Base-by-base conservation (phyloP, 306 rosid species). In the Prunus salicina region DNA sequence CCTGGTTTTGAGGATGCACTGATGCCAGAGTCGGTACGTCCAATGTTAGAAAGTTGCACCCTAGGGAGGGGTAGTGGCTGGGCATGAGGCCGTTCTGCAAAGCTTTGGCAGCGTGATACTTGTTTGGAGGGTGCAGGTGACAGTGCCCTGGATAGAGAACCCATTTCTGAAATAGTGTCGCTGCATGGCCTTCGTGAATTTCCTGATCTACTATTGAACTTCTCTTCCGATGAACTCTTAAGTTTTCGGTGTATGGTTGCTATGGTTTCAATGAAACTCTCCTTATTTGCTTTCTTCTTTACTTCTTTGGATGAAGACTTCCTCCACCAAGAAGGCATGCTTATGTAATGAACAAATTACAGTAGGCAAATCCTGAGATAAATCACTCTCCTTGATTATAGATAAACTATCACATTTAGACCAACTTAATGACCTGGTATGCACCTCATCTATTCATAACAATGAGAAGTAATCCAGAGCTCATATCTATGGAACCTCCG, bases 51-150 rank as follows among this genome's bases (percentile, higher is more conserved):
- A 79, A 87, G 92, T 30, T 88, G 91, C 71, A 62, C 77, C 8
- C 82, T 81, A 56, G 98, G 98, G 86, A 89, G 98, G 22, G 98
- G 98, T 56, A 94, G 95, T 67, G 98, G 98, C 73, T 92, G 98
- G 65, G 96, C 89, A 75, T 62, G 90, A 67, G 92, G 84, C 79
- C 95, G 92, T 87, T 92, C 98, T 65, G 80, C 86, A 81, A 94
- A 94, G 86, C 98, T 94, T 86, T 92, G 98, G 79, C 97, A 90
- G 88, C 96, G 88, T 64, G 85, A 88, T 65, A 94, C 98, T 43
- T 80, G 82, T 83, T 86, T 89, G 71, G 97, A 90, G 66, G 97
- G 97, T n/a, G 96, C 88, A 70, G 96, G 87, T 8, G 96, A 89
- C 67, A 78, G 87, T 27, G 77, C 76, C 72, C 93, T 92, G 56